Evolutionary conservation across 148 eudicot genomes (phyloP), one percentile per base, ranked within the genome.

Genomic region (Cornus suecica): DNA sequence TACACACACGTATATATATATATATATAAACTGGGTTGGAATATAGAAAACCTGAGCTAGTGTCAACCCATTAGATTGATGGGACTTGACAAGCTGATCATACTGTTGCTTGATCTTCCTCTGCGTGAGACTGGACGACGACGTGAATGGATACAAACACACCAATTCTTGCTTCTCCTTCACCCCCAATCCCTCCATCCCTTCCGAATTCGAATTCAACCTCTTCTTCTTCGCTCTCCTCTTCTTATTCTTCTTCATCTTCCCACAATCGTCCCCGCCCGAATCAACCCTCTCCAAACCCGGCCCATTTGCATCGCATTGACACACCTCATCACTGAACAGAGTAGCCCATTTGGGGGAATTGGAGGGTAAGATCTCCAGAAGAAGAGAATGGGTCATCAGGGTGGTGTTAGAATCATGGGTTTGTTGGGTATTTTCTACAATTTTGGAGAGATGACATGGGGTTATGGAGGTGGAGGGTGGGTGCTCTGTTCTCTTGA

Each of bases 61-160:
- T 58, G 91, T 88, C 80, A 90, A 82, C 11, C 84, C 87, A 51
- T 81, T 82, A 22, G 93, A 83, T 9, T 81, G 84, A 80, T 88
- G 86, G 10, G 90, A 86, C 82, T 84, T 86, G 0, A 90, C 85
- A 69, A 88, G 90, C 83, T 90, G 86, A 88, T 90, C 91, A 83
- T 88, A 90, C 23, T 90, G 90, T 30, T 85, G 86, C 80, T 88
- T 90, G 60, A 90, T 88, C 81, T 80, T 88, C 83, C 94, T 88
- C 76, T 88, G 92, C 24, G 89, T 90, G 1, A 80, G 87, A 78
- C 92, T 88, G 0, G 86, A 87, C 32, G 90, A 73, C 68, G 87
- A 82, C 27, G 94, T 90, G 72, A 90, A 87, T 4, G 94, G 94
- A 65, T 84, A 87, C 26, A 81, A 76, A 67, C 92, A 90, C 16